Percentiles rank a stretch among this genome's conserved stretches.
Evolutionary conservation across 768 basidiomycete species (phyloP).

Genomic region (Mycena haematopus): DNA sequence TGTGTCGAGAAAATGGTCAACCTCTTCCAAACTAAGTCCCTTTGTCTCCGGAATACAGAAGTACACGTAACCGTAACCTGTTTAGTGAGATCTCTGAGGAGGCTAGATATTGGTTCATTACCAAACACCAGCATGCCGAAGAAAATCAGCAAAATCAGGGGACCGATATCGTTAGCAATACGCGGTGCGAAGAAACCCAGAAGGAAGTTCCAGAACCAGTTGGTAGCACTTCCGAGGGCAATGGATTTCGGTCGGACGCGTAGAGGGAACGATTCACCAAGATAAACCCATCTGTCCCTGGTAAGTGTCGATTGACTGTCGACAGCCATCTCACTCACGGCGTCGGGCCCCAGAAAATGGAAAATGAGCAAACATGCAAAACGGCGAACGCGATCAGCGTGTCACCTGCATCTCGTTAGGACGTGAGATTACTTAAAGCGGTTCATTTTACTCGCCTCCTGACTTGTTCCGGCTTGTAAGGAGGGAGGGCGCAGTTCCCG

Average conservation of each 20-base stretch:
- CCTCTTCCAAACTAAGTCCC: conserved; percentile 78
- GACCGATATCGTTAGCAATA: conserved; percentile 69
- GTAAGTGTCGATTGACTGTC: neutral
- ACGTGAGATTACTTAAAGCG: neutral
- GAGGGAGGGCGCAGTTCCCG: conserved; percentile 50
- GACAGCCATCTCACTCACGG: conserved; percentile 44
- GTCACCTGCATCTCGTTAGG: conserved; percentile 48
- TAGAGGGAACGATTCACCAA: conserved; percentile 83
- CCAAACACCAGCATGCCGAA: conserved; percentile 73
- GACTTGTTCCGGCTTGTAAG: conserved; percentile 62
- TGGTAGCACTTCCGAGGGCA: conserved; percentile 71
- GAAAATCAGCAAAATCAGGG: conserved; percentile 78
- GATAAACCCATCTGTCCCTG: conserved; percentile 64
- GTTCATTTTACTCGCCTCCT: conserved; percentile 45
- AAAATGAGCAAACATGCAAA: conserved; percentile 75
- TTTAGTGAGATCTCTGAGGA: neutral
- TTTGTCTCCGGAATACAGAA: conserved; percentile 83
- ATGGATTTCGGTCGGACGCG: conserved; percentile 81
- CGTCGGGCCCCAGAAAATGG: conserved; percentile 79
- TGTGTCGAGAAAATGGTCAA: conserved; percentile 31
- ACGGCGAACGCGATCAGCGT: conserved; percentile 78
- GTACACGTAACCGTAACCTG: conserved; percentile 70
- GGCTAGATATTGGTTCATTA: neutral
- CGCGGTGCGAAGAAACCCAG: conserved; percentile 75
- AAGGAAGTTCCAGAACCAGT: conserved; percentile 81